Percentiles rank a stretch among this genome's conserved stretches.
phyloP scores from a whole-genome alignment of 352 stramenopile species.

The Sclerospora graminicola region DNA sequence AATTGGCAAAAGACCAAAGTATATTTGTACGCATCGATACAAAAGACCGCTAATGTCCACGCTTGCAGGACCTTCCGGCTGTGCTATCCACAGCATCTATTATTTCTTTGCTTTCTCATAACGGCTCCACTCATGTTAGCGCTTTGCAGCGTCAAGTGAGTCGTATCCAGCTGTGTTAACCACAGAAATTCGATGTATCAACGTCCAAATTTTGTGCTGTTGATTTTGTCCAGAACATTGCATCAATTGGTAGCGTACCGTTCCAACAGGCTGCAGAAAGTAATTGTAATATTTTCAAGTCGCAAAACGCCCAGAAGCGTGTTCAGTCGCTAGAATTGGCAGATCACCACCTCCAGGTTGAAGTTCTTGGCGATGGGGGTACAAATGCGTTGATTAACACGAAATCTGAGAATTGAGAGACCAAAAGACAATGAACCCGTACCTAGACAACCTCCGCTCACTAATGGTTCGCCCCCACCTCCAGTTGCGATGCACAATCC shows the following conservation, averaged over 20 bases:
- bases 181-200: slow-evolving; percentile 5
- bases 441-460: slow-evolving; percentile 16
- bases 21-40: too few relatives aligned
- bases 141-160: slow-evolving; percentile 28
- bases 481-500: slow-evolving; percentile 7
- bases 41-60: too few relatives aligned
- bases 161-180: neutral
- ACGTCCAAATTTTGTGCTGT: neutral
- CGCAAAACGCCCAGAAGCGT: slow-evolving; percentile 26
- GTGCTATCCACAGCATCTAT: slow-evolving; percentile 48
- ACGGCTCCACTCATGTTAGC: slow-evolving; percentile 37
- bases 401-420: slow-evolving; percentile 1
- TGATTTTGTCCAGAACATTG: slow-evolving; percentile 13
- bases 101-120: slow-evolving; percentile 44
- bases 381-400: slow-evolving; percentile 2
- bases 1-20: slow-evolving; percentile 82
- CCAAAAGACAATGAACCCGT: neutral
- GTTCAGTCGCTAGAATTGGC: slow-evolving; percentile 44
- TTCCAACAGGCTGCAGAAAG: slow-evolving; percentile 24
- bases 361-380: slow-evolving; percentile 13
- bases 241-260: slow-evolving; percentile 23
- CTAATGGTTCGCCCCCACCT: slow-evolving; percentile 21
- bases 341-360: slow-evolving; percentile 32
- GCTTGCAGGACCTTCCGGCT: slow-evolving; percentile 47
- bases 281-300: slow-evolving; percentile 35